Percentiles rank a stretch among this genome's conserved stretches.
Conservation (phyloP, 2,329 filamentous ascomycete genomes). For the Clonostachys solani region DNA sequence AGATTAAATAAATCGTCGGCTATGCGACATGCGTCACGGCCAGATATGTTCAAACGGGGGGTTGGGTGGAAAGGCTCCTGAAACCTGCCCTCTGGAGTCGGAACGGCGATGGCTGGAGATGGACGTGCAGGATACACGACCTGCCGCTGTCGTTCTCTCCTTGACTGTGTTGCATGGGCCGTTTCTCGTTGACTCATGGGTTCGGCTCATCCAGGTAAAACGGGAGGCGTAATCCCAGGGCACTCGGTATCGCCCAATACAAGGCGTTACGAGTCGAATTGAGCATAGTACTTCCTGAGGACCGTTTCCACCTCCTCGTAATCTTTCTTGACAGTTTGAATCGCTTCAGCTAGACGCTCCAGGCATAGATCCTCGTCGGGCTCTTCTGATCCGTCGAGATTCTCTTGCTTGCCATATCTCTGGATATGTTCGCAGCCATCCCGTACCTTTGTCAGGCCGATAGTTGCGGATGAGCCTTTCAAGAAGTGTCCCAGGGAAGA, state of each 20-base stretch:
- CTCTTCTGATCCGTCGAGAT: constrained; percentile 67
- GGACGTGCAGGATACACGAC: no score
- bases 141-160: background rate
- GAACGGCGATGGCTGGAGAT: no score
- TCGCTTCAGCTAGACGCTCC: constrained; percentile 62
- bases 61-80: no score
- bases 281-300: constrained; percentile 62
- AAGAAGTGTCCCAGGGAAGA: constrained; percentile 90
- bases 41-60: no score
- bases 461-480: constrained; percentile 92
- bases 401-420: constrained; percentile 80
- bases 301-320: constrained; percentile 69
- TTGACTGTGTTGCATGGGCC: background rate
- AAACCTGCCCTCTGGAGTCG: no score
- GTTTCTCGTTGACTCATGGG: background rate
- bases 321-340: constrained; percentile 70
- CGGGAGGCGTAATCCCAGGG: no score
- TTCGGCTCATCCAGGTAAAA: constrained; percentile 5
- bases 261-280: constrained; percentile 1
- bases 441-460: constrained; percentile 86
- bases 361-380: constrained; percentile 65
- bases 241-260: no score
- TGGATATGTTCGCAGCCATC: constrained; percentile 97
- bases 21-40: no score
- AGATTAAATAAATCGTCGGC: no score